A percentile compares a stretch with the other conserved stretches of the same genome.
Evolutionary conservation across 2,329 filamentous ascomycete genomes (phyloP).

Genomic region (Sclerotinia subarctica): DNA sequence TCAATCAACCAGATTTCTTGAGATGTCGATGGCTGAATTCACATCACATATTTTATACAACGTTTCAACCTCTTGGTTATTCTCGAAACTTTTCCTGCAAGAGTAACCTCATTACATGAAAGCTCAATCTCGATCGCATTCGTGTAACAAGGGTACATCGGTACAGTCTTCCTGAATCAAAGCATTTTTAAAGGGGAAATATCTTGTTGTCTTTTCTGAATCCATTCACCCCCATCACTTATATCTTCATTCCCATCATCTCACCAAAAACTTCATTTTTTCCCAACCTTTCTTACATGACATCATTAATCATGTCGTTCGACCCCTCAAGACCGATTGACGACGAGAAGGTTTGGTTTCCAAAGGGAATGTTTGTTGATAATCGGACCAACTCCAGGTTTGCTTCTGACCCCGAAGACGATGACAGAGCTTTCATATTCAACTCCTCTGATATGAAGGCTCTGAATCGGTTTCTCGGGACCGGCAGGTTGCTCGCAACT

Average conservation of each 20-base stretch:
- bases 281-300: neutral
- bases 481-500: neutral
- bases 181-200: neutral
- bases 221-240: neutral
- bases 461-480: neutral
- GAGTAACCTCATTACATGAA: neutral
- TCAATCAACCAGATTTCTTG: neutral
- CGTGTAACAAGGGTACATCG: neutral
- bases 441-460: slow-evolving; percentile 6
- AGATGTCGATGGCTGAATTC: too few species aligned
- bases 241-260: neutral
- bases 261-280: neutral
- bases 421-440: slow-evolving; percentile 8
- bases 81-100: neutral
- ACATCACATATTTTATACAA: too few species aligned
- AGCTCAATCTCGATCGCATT: too few species aligned
- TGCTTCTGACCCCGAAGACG: neutral
- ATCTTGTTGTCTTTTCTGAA: neutral
- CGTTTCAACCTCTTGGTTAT: too few species aligned
- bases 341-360: slow-evolving; percentile 6
- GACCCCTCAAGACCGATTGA: slow-evolving; percentile 7
- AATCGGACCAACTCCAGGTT: neutral
- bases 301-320: neutral
- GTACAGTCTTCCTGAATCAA: too few species aligned
- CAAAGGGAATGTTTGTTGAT: slow-evolving; percentile 7